phyloP scores from a whole-genome alignment of 257 asterid species.

The Thymus mandschuricus region DNA sequence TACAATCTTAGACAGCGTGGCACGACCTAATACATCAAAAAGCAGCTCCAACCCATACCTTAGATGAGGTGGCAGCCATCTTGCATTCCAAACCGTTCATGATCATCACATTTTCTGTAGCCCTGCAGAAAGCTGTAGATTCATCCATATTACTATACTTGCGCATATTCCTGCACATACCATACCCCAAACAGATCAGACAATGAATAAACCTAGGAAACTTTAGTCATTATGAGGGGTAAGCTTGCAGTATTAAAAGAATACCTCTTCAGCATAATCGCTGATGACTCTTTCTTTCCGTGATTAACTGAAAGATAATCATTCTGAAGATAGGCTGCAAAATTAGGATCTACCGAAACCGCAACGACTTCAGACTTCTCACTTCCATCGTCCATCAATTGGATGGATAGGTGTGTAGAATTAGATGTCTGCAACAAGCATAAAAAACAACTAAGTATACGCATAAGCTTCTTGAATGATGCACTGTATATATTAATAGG shows the following conservation, averaged over 20 bases:
- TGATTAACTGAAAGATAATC: constrained; percentile 74
- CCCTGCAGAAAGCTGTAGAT: constrained; percentile 55
- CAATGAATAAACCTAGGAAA: constrained; percentile 1
- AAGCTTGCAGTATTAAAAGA: background rate
- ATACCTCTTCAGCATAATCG: constrained; percentile 76
- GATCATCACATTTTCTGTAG: constrained; percentile 65
- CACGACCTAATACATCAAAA: background rate
- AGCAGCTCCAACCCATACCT: constrained; percentile 52
- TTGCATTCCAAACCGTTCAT: constrained; percentile 92
- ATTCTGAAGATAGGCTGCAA: constrained; percentile 70
- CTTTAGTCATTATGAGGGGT: background rate
- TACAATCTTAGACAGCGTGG: background rate
- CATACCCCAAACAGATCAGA: constrained; percentile 27
- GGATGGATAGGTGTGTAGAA: constrained; percentile 77
- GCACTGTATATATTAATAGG: background rate
- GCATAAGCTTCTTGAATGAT: constrained; percentile 16
- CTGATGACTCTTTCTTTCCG: constrained; percentile 75
- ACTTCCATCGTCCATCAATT: constrained; percentile 86
- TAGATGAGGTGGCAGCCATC: constrained; percentile 85
- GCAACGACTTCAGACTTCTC: constrained; percentile 94
- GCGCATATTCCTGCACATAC: constrained; percentile 63
- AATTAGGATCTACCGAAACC: constrained; percentile 90
- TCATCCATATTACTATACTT: constrained; percentile 58
- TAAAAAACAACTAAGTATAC: constrained; percentile 35
- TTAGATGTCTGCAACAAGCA: constrained; percentile 62